These are phyloP conservation scores for Rusavskia elegans DNA, from an alignment of 495 filamentous ascomycete species.

Conservation along the genomic window DNA sequence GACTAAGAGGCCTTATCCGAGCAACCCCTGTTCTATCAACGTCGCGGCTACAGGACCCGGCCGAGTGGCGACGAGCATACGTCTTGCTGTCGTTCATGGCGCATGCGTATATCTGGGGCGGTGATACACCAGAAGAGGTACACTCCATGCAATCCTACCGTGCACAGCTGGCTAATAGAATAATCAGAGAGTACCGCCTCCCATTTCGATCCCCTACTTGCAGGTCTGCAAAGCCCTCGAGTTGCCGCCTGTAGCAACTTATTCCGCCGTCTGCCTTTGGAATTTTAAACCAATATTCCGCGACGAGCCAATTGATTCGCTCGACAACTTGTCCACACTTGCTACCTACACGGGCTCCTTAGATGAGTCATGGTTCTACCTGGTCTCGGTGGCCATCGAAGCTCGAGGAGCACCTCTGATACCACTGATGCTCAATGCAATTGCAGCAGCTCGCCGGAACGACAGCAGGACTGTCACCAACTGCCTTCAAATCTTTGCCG, in stretches of 20 bases:
- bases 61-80: slow-evolving; percentile 89
- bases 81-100: slow-evolving; percentile 73
- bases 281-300: slow-evolving; percentile 85
- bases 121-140: slow-evolving; percentile 64
- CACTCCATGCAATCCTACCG: slow-evolving; percentile 3
- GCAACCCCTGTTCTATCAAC: slow-evolving; percentile 69
- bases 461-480: slow-evolving; percentile 56
- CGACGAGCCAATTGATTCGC: slow-evolving; percentile 60
- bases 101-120: slow-evolving; percentile 92
- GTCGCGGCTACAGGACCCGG: slow-evolving; percentile 56
- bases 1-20: slow-evolving; percentile 61
- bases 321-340: slow-evolving; percentile 72
- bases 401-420: slow-evolving; percentile 81
- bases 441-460: slow-evolving; percentile 58
- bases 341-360: slow-evolving; percentile 87
- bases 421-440: slow-evolving; percentile 73
- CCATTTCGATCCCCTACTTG: slow-evolving; percentile 71
- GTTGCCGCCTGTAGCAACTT: slow-evolving; percentile 86
- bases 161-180: neutral
- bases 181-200: slow-evolving; percentile 58
- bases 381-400: slow-evolving; percentile 90
- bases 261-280: slow-evolving; percentile 83
- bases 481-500: slow-evolving; percentile 62
- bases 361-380: slow-evolving; percentile 97
- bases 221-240: slow-evolving; percentile 66